Base-by-base conservation (phyloP, 2,329 filamentous ascomycete genomes). In the Pseudocercospora macadamiae region DNA sequence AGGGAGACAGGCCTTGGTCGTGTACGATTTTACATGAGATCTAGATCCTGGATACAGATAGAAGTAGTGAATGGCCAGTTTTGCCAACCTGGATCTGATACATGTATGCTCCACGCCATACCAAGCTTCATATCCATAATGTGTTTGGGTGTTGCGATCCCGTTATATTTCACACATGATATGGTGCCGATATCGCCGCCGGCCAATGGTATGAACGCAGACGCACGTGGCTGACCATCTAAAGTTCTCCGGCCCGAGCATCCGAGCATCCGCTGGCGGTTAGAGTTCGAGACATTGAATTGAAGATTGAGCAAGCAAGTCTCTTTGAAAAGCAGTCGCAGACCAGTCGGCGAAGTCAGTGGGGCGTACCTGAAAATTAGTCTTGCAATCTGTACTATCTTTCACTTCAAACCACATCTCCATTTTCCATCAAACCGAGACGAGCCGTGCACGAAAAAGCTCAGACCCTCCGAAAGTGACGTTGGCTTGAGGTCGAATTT, bases 1-100 rank as follows among this genome's bases (percentile, higher is more conserved):
- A 23, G 89, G 89, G 1, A 82, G 83, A 36, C 89, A 93, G 71
- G 86, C 88, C 61, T 74, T 96, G 62, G 83, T 93, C 70, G 86
- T 95, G 42, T 96, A 96, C 71, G 90, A 96, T 74, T 97, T 97
- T 75, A 91, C 89, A 28, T 90, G 76, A 71, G 55, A 14, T 45
- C 44, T 36, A 25, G 26, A 51, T 2, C 10, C 25, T 23, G 16
- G 25, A 32, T 6, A 32, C 12, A 32, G 28, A 32, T 32, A 32
- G 6, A 32, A 32, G 6, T 12, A 32, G 28, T n/a, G n/a, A n/a
- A n/a, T n/a, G n/a, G n/a, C n/a, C n/a, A n/a, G n/a, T n/a, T n/a
- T n/a, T n/a, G n/a, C n/a, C n/a, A n/a, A n/a, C n/a, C n/a, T 2
- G n/a, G 21, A 39, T 37, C 14, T 37, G 14, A 37, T 7, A 2